These are phyloP conservation scores for Pyrenochaeta sp. DNA, from an alignment of 2,329 filamentous ascomycete genomes.

Conservation along the genomic window DNA sequence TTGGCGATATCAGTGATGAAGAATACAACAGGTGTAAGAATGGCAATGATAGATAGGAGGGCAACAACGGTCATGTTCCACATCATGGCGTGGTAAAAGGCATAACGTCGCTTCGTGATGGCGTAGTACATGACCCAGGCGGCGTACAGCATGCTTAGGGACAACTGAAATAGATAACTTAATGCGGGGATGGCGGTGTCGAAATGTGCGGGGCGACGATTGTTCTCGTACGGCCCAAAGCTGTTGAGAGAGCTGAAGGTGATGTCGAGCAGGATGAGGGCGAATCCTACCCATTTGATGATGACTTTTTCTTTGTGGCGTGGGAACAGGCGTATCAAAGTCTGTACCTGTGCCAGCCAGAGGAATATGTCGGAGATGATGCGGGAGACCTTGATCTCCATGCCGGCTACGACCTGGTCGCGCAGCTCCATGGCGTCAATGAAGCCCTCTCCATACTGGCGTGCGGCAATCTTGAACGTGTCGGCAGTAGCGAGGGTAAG, in stretches of 20 bases:
- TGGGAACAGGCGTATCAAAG: conserved; percentile 91
- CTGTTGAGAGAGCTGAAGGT: conserved; percentile 92
- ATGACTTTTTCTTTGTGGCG: conserved; percentile 97
- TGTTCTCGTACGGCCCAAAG: conserved; percentile 68
- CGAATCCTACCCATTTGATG: conserved; percentile 98
- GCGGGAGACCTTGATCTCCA: conserved; percentile 87
- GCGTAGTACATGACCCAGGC: conserved; percentile 95
- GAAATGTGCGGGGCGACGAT: conserved; percentile 75
- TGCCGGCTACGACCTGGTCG: conserved; percentile 79
- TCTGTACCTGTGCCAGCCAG: conserved; percentile 97
- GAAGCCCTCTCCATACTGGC: conserved; percentile 80
- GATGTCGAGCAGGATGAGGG: conserved; percentile 87
- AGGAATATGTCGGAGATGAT: conserved; percentile 96
- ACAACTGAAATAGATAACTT: conserved; percentile 88
- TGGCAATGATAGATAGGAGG: conserved; percentile 77
- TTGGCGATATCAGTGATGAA: conserved; percentile 91
- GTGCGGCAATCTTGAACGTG: conserved; percentile 83
- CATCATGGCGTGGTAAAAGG: conserved; percentile 91
- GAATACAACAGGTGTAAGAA: conserved; percentile 89
- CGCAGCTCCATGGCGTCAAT: conserved; percentile 83
- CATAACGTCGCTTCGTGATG: conserved; percentile 88
- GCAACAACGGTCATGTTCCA: conserved; percentile 86
- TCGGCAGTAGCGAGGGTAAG: conserved; percentile 93
- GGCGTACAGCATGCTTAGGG: conserved; percentile 85
- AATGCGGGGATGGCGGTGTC: conserved; percentile 90